phyloP scores from a whole-genome alignment of 768 basidiomycete genomes.

The Mycena latifolia region DNA sequence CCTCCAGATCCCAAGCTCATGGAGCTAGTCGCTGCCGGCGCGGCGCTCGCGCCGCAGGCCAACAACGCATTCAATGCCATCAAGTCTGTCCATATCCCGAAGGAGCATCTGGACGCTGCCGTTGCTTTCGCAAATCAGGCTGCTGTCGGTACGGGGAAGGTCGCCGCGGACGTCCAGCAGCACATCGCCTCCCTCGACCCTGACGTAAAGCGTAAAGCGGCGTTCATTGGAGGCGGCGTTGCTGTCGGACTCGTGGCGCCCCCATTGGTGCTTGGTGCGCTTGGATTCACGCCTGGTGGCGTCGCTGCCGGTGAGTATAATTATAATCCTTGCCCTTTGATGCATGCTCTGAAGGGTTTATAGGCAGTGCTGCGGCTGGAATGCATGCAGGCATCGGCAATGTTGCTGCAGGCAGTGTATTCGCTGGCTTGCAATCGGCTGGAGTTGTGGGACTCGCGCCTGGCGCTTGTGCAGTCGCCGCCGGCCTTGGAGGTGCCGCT shows the following conservation, averaged over 20 bases:
- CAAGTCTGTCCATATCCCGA: constrained; percentile 18
- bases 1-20: constrained; percentile 9
- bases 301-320: constrained; percentile 21
- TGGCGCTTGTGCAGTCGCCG: constrained; percentile 12
- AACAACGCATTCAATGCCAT: constrained; percentile 12
- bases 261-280: constrained; percentile 8
- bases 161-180: constrained; percentile 15
- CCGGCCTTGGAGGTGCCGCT: constrained; percentile 21
- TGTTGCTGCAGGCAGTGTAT: constrained; percentile 24
- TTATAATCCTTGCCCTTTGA: constrained; percentile 12
- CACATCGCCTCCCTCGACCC: constrained; percentile 13
- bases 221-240: constrained; percentile 17
- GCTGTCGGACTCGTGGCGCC: constrained; percentile 23
- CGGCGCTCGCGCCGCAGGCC: constrained; percentile 16
- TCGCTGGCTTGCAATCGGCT: constrained; percentile 23
- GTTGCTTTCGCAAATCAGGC: constrained; percentile 18
- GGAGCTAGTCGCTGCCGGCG: constrained; percentile 16
- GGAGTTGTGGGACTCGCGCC: constrained; percentile 16
- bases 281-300: constrained; percentile 19
- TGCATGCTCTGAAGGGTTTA: constrained; percentile 17
- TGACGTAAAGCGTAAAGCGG: constrained; percentile 11
- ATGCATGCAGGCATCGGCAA: constrained; percentile 22
- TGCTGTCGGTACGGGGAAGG: constrained; percentile 18
- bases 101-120: constrained; percentile 19
- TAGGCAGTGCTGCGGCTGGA: constrained; percentile 27